Conservation (phyloP, 2,329 filamentous ascomycete genomes). For the Thielaviopsis musarum region DNA sequence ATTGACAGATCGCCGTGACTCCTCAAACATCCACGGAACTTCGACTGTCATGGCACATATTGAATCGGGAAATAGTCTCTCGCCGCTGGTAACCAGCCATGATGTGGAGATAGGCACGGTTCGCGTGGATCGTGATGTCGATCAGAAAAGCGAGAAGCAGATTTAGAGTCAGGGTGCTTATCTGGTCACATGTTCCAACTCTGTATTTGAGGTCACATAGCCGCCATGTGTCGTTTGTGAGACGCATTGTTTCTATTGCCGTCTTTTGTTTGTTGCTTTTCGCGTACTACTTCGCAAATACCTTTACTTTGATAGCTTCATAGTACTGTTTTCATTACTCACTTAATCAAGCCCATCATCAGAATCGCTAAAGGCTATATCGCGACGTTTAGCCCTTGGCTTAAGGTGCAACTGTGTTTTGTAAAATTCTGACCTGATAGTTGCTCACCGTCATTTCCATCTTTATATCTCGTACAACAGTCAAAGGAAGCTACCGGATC, state of each 20-base stretch:
- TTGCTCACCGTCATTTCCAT: neutral
- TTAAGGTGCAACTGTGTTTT: too few species aligned
- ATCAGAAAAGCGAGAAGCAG: neutral
- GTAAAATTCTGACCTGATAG: too few species aligned
- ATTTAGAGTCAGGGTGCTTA: neutral
- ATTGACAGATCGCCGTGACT: neutral
- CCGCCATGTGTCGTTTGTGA: too few species aligned
- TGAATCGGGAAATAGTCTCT: neutral
- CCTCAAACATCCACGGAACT: neutral
- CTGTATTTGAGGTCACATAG: too few species aligned
- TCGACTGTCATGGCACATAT: neutral
- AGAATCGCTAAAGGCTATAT: too few species aligned
- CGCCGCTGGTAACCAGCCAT: neutral
- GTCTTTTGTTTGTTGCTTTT: too few species aligned
- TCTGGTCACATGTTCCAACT: neutral
- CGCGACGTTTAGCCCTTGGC: too few species aligned
- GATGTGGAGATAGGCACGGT: neutral
- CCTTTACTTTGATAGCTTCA: too few species aligned
- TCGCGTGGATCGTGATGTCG: neutral
- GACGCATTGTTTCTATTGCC: too few species aligned
- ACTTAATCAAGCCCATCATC: too few species aligned
- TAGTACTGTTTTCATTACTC: too few species aligned
- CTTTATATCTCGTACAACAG: neutral
- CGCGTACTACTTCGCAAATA: too few species aligned
- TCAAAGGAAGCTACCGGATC: neutral